A percentile compares a stretch with the other conserved stretches of the same genome.
Evolutionary conservation across 208 protist species (phyloP).

Genomic region (Leishmania tropica): DNA sequence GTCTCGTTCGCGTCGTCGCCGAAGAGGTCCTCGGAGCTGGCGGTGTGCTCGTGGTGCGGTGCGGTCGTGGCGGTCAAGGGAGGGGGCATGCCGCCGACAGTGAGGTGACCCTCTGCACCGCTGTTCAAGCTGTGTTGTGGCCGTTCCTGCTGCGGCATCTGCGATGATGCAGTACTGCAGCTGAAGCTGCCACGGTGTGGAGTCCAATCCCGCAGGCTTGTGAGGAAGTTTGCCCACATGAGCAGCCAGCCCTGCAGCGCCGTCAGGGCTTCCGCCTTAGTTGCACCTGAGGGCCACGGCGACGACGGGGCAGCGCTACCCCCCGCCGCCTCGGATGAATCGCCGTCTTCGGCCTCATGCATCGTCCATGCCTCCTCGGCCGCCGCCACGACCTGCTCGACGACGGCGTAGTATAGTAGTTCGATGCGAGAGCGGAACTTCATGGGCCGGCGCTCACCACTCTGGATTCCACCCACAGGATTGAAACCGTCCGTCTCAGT

Average conservation of each 20-base stretch:
- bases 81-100: conserved; percentile 27
- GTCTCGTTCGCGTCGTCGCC: conserved; percentile 33
- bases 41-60: background rate
- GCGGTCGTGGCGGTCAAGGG: conserved; percentile 19
- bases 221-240: conserved; percentile 62
- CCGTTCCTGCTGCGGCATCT: background rate
- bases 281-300: conserved; percentile 10
- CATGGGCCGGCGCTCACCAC: conserved; percentile 23
- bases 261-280: conserved; percentile 33
- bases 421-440: conserved; percentile 82
- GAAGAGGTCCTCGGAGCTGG: conserved; percentile 24
- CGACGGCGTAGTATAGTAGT: conserved; percentile 67
- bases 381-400: conserved; percentile 60
- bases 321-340: background rate
- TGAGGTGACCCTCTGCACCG: conserved; percentile 24
- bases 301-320: conserved; percentile 4
- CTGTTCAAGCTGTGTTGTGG: conserved; percentile 8
- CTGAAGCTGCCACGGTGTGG: conserved; percentile 32
- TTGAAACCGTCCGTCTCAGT: background rate
- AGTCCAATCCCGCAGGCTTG: conserved; percentile 43
- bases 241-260: conserved; percentile 55
- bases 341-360: conserved; percentile 15
- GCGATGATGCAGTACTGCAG: conserved; percentile 26
- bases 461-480: conserved; percentile 21
- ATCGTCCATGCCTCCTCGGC: conserved; percentile 60